Base-by-base conservation (phyloP, 805 yeast species). In the Cephaloascus fragrans region DNA sequence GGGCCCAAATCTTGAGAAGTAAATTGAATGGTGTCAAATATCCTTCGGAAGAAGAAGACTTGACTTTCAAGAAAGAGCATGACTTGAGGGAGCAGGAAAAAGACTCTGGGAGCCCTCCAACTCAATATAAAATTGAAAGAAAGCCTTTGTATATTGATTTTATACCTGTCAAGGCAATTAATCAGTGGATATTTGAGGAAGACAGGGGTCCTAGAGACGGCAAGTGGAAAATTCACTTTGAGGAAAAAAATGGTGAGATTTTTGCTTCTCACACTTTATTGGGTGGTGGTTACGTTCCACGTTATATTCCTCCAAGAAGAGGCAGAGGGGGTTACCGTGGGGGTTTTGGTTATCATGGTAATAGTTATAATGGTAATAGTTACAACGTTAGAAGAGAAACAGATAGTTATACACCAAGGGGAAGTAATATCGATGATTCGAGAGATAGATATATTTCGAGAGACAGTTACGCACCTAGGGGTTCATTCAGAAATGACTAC, bases 101-200 rank as follows among this genome's bases (percentile, higher is more conserved):
- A 1, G 47, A 46, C 4, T 56, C 51, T 31, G 47, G 44, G 18
- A 56, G 49, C 32, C 47, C 61, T 12, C 39, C 34, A 16, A 31
- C 35, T 18, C 47, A 41, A 9, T 51, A 44, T 18, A 46, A 48
- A 16, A 41, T 45, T 20, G 47, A 50, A 35, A 47, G 61, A 44
- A 51, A 47, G 36, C 53, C 54, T 8, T 41, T 67, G 28, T 68
- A 49, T 46, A 60, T 65, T 33, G 74, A 69, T 44, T 69, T 51
- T 44, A 59, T 69, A 32, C 73, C 73, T 1, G 71, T 66, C 18
- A 62, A 64, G 43, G 71, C 70, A 15, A 56, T 67, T 3, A 63
- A 62, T 39, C 58, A 56, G 33, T 69, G 74, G 73, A 64, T 68
- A 14, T 70, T 57, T 44, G 71, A 68, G 47, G 75, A 69, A 42